Percentiles rank a stretch among this genome's conserved stretches.
Conservation (phyloP, 2,329 filamentous ascomycete species). For the Capronia coronata region DNA sequence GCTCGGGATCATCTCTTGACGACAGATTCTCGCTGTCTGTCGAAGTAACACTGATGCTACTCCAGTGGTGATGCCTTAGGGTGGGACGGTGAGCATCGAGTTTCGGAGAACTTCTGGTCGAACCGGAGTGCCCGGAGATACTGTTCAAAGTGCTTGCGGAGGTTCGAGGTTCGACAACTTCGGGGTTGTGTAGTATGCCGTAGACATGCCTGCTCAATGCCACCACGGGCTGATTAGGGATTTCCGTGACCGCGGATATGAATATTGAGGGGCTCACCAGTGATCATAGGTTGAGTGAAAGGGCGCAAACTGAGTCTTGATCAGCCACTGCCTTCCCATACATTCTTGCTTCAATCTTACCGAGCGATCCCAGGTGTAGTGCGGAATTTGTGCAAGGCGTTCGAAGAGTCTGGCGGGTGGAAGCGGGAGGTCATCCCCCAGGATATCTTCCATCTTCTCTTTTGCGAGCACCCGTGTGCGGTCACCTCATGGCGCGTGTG, state of each 20-base stretch:
- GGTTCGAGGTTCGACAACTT: slow-evolving; percentile 44
- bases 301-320: slow-evolving; percentile 31
- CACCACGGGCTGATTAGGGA: background rate
- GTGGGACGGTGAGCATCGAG: slow-evolving; percentile 36
- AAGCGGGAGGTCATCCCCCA: slow-evolving; percentile 44
- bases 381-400: slow-evolving; percentile 63
- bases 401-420: slow-evolving; percentile 65
- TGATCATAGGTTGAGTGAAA: slow-evolving; percentile 69
- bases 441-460: slow-evolving; percentile 29
- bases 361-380: slow-evolving; percentile 70
- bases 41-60: slow-evolving; percentile 46
- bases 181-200: slow-evolving; percentile 52
- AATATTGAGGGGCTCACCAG: slow-evolving; percentile 47
- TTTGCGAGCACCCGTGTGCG: slow-evolving; percentile 5
- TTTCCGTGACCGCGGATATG: slow-evolving; percentile 40
- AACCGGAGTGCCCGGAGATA: slow-evolving; percentile 39
- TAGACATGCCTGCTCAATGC: slow-evolving; percentile 47
- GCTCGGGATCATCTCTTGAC: slow-evolving; percentile 37
- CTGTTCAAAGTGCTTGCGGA: slow-evolving; percentile 34
- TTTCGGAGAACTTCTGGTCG: slow-evolving; percentile 40
- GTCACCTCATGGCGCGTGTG: slow-evolving; percentile 16
- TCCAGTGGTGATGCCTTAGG: slow-evolving; percentile 41
- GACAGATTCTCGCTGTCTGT: slow-evolving; percentile 40
- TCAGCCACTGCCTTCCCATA: slow-evolving; percentile 2
- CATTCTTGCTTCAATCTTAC: slow-evolving; percentile 19